Evolutionary conservation across 73 alveolate species (phyloP), one percentile per base, ranked within the genome.

Genomic region (Loxodes magnus): DNA sequence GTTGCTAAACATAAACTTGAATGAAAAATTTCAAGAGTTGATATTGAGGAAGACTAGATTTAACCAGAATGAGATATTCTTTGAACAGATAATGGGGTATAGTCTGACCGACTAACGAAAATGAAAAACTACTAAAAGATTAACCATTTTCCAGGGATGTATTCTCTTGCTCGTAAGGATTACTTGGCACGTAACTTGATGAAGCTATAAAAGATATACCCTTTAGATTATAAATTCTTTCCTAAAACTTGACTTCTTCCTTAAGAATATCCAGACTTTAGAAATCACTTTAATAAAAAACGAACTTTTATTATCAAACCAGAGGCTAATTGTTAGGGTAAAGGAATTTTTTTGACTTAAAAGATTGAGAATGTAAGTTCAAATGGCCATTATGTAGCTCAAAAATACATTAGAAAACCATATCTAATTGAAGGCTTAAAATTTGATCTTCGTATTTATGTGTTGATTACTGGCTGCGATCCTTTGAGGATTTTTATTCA

Each of bases 341-440:
- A 59, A 36, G 96, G 96, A 15, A 84, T 84, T 23, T 84, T 42
- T 51, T 28, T 82, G 41, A 67, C 86, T 14, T 62, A 71, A 21
- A 62, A 59, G 51, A 30, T 78, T 12, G 95, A 82, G 12, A 77
- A 62, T 0, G 36, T 66, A 41, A 59, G 75, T 10, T 69, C 64
- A 35, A 67, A 82, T 14, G 82, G 74, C 12, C 74, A 76, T 5
- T 83, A 64, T 51, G 89, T 93, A 19, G 97, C 87, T n/a, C 86
- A 93, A 61, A 85, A 79, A 66, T 93, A 93, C 77, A 61, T 93
- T 4, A 43, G 80, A 2, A 79, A 69, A 46, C 99, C 99, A 17
- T 87, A 70, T 60, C 71, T 93, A 46, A 74, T 93, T 21, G 98
- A 90, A 48, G 97, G 93, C n/a, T 70, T 87, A 49, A 93, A 93